These are phyloP conservation scores for Colletotrichum sp. DNA, from an alignment of 2,329 filamentous ascomycete genomes.

Conservation along the genomic window DNA sequence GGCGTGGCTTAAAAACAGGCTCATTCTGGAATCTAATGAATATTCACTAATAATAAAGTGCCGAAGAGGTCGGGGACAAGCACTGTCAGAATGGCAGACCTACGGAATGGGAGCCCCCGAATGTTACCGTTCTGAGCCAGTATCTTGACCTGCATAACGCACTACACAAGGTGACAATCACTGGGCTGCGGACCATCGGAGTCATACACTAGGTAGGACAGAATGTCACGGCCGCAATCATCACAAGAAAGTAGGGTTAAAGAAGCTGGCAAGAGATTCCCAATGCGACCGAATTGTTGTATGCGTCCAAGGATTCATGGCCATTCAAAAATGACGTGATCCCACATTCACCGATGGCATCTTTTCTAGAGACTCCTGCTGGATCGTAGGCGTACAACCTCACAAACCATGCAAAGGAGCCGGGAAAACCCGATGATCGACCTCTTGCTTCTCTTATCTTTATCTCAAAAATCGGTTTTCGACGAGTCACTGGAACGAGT, in stretches of 20 bases:
- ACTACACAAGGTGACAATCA: not conserved
- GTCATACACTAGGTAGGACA: not conserved
- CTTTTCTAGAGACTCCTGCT: not conserved
- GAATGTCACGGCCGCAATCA: rapidly evolving
- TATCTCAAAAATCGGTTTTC: not conserved
- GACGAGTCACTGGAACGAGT: not conserved
- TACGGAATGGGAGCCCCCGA: not conserved
- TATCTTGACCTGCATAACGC: not conserved
- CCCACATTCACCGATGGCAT: not conserved
- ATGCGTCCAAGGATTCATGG: not conserved
- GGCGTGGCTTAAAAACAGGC: not conserved
- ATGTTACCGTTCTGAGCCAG: not conserved
- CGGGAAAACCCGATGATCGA: not conserved
- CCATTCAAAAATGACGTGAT: not conserved
- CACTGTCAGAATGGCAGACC: not conserved
- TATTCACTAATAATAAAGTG: not conserved
- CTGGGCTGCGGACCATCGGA: not conserved
- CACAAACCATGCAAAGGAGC: not conserved
- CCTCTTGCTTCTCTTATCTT: not conserved
- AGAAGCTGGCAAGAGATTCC: not conserved
- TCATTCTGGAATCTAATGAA: not conserved
- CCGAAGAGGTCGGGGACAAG: not conserved
- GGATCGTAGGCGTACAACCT: not conserved
- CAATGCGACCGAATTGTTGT: not conserved
- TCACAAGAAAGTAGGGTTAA: not conserved